Percentiles rank a stretch among this genome's conserved stretches.
These are phyloP conservation scores for Boletus speciosus DNA, from an alignment of 768 basidiomycete genomes.

Conservation along the genomic window DNA sequence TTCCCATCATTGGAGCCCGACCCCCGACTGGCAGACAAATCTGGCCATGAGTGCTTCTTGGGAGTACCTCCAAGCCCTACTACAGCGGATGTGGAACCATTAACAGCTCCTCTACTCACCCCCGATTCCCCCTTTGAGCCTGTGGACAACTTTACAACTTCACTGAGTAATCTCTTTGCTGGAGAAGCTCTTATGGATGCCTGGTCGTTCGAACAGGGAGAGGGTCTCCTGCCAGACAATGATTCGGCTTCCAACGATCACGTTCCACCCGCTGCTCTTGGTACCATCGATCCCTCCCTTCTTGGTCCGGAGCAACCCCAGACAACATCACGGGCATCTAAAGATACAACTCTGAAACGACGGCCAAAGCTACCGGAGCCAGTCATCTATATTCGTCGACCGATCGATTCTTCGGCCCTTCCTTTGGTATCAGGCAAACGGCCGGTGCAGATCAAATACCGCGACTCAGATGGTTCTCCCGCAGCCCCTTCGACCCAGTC, in stretches of 20 bases:
- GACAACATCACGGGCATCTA: not conserved
- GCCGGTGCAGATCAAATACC: constrained; percentile 31
- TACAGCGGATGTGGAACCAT: not conserved
- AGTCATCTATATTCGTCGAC: constrained; percentile 30
- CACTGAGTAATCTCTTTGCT: constrained; percentile 3
- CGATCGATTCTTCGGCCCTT: constrained; percentile 18
- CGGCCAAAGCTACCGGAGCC: constrained; percentile 22
- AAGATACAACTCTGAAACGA: not conserved
- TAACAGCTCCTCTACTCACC: not conserved
- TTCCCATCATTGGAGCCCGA: constrained; percentile 9
- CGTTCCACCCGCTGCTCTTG: not conserved
- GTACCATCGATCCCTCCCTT: constrained; percentile 32
- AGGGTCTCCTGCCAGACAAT: not conserved
- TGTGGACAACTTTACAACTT: not conserved
- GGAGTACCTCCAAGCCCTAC: constrained; percentile 28
- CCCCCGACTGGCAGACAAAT: constrained; percentile 1
- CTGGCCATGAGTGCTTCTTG: constrained; percentile 20
- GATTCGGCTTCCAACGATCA: not conserved
- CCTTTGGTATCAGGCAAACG: constrained; percentile 22
- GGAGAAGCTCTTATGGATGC: not conserved
- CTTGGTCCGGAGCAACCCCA: constrained; percentile 17
- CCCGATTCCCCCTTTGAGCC: not conserved
- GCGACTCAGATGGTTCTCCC: constrained; percentile 10
- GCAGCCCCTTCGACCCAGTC: not conserved
- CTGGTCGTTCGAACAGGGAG: constrained; percentile 12